Evolutionary conservation across 495 filamentous ascomycete species (phyloP).

Genomic region (Xylaria sp.): DNA sequence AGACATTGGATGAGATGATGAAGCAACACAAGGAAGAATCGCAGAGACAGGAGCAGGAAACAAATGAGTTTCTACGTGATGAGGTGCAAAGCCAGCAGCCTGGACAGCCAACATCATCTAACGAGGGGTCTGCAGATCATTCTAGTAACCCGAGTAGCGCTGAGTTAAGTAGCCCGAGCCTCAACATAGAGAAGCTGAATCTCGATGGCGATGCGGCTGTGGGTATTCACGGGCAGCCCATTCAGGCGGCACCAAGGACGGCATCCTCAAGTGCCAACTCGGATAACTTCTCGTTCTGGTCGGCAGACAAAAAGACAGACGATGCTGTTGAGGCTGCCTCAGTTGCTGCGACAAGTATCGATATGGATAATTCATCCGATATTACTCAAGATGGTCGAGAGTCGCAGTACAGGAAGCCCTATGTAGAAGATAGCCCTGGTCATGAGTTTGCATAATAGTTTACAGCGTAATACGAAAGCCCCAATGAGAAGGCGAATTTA

Average conservation of each 20-base stretch:
- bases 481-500: background rate
- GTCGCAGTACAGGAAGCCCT: conserved; percentile 32
- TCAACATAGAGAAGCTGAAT: conserved; percentile 33
- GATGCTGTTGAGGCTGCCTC: conserved; percentile 33
- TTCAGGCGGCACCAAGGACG: background rate
- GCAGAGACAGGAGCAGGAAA: conserved; percentile 34
- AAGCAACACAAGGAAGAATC: conserved; percentile 39
- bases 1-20: conserved; percentile 42
- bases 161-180: too few relatives aligned
- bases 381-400: background rate
- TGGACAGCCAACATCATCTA: conserved; percentile 22
- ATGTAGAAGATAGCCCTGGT: conserved; percentile 33
- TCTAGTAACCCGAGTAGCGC: background rate
- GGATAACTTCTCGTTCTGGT: conserved; percentile 41
- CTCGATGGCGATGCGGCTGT: background rate
- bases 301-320: conserved; percentile 32
- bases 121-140: conserved; percentile 3
- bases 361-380: conserved; percentile 3
- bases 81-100: background rate
- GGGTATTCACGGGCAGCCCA: background rate
- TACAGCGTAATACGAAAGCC: background rate
- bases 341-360: conserved; percentile 37
- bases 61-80: conserved; percentile 27
- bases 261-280: conserved; percentile 36
- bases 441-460: background rate